phyloP scores from a whole-genome alignment of 768 basidiomycete genomes.

The Sarcodon sp. region DNA sequence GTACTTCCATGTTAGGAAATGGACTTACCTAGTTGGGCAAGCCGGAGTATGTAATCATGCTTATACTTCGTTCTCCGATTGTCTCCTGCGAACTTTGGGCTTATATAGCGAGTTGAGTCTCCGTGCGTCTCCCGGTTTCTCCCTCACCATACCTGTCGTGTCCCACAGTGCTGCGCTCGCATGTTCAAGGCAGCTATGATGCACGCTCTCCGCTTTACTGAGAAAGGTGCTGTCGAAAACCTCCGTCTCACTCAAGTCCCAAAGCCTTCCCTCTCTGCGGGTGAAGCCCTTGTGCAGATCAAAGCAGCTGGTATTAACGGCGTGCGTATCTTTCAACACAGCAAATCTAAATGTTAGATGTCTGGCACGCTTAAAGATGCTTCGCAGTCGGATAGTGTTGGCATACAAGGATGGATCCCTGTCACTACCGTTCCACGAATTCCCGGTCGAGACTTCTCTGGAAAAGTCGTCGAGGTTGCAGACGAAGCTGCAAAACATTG shows the following conservation, averaged over 20 bases:
- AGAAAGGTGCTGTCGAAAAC: slow-evolving; percentile 17
- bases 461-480: slow-evolving; percentile 19
- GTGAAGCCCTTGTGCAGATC: slow-evolving; percentile 19
- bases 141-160: no score
- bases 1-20: no score
- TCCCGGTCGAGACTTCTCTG: slow-evolving; percentile 20
- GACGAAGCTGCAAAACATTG: slow-evolving; percentile 10
- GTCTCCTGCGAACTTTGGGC: no score
- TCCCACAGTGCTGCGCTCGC: not conserved
- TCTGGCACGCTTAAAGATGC: no score
- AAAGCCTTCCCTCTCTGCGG: slow-evolving; percentile 15
- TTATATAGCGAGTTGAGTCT: no score
- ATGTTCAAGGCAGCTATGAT: slow-evolving; percentile 9
- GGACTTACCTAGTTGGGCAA: no score
- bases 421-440: slow-evolving; percentile 20
- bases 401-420: slow-evolving; percentile 6
- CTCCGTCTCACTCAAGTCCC: slow-evolving; percentile 12
- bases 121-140: no score
- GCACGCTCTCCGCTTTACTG: slow-evolving; percentile 18
- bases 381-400: not conserved
- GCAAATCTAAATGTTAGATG: no score
- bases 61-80: no score
- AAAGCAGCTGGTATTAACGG: slow-evolving; percentile 21
- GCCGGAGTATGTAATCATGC: no score
- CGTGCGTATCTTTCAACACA: slow-evolving; percentile 8